Evolutionary conservation across 345 rosid species (phyloP).

Genomic region (Brassica juncea): DNA sequence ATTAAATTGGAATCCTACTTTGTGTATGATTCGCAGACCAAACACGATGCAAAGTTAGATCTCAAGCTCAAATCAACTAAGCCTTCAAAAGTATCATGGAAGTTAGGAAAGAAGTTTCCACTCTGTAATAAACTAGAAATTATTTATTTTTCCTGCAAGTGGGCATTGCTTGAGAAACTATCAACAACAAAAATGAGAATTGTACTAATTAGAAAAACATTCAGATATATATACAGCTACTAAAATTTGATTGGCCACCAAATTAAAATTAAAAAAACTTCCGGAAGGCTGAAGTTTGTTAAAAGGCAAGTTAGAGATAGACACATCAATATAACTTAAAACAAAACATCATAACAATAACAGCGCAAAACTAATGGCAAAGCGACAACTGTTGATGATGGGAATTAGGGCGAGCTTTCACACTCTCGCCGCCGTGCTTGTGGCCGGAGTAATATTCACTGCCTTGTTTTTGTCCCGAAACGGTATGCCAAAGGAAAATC

Average conservation of each 20-base stretch:
- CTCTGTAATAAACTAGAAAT: constrained; percentile 7
- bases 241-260: constrained; percentile 37
- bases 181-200: constrained; percentile 18
- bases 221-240: constrained; percentile 27
- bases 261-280: constrained; percentile 25
- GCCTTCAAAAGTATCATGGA: neutral
- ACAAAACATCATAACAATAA: constrained; percentile 23
- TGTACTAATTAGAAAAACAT: constrained; percentile 12
- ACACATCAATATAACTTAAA: constrained; percentile 39
- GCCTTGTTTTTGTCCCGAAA: constrained; percentile 52
- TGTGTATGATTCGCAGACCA: neutral
- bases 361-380: constrained; percentile 43
- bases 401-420: constrained; percentile 61
- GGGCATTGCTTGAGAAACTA: constrained; percentile 37
- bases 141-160: constrained; percentile 11
- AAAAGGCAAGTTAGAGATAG: constrained; percentile 38
- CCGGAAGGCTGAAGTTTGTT: constrained; percentile 26
- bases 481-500: constrained; percentile 18
- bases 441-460: constrained; percentile 51
- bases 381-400: constrained; percentile 49
- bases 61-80: neutral
- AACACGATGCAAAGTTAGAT: neutral
- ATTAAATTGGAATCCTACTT: neutral
- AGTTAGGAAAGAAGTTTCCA: neutral
- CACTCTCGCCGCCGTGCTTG: constrained; percentile 61